phyloP scores from a whole-genome alignment of 805 yeast species.

The Wickerhamiella sergipiensis region DNA sequence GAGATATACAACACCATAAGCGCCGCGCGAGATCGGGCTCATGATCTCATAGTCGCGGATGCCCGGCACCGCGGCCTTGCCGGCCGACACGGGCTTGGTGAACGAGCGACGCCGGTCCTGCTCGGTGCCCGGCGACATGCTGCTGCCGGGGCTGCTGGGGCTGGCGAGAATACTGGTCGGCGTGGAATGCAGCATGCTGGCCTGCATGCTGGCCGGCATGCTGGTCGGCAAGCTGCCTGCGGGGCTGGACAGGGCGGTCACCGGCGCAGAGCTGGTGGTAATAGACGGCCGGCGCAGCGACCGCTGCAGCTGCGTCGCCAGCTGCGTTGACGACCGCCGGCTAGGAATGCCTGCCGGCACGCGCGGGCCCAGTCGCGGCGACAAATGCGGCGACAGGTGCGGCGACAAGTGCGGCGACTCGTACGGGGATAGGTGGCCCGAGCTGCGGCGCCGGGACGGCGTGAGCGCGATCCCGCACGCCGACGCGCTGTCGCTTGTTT shows the following conservation, averaged over 20 bases:
- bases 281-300: background rate
- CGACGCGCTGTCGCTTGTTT: background rate
- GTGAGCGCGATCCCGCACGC: background rate
- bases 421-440: background rate
- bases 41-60: slow-evolving; percentile 80
- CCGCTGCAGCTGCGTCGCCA: slow-evolving; percentile 1
- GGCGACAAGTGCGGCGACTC: slow-evolving; percentile 1
- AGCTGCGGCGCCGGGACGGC: background rate
- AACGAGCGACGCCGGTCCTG: slow-evolving; percentile 1
- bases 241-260: background rate
- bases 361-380: slow-evolving; percentile 1
- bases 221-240: background rate
- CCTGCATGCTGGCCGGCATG: background rate
- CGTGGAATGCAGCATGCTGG: background rate
- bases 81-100: background rate
- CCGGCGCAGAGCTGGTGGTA: background rate
- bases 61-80: slow-evolving; percentile 34
- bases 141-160: background rate
- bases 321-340: slow-evolving; percentile 1
- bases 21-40: slow-evolving; percentile 92
- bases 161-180: background rate
- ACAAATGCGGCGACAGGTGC: slow-evolving; percentile 1
- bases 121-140: slow-evolving; percentile 1
- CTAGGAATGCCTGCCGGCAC: background rate
- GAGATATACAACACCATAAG: slow-evolving; percentile 88